A percentile compares a stretch with the other conserved stretches of the same genome.
Evolutionary conservation across 768 basidiomycete genomes (phyloP).

Genomic region (Tricholoma terreum): DNA sequence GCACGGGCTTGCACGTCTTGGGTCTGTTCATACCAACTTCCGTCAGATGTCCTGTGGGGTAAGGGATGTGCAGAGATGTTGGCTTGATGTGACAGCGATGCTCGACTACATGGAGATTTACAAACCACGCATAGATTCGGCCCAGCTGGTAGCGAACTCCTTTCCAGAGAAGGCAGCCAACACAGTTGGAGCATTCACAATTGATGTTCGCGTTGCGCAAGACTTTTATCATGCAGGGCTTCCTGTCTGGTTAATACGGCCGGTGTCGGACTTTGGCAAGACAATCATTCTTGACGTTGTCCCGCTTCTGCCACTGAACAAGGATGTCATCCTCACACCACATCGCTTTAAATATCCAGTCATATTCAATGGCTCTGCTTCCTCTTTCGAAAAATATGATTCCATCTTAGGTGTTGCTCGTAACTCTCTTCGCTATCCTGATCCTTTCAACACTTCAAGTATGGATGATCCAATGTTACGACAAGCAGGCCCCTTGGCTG

Average conservation of each 20-base stretch:
- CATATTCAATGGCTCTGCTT: background rate
- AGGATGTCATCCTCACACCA: background rate
- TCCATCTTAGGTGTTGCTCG: background rate
- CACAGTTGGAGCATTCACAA: background rate
- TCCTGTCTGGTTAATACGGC: too few species aligned
- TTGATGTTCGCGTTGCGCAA: background rate
- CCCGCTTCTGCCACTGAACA: background rate
- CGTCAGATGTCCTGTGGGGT: too few species aligned
- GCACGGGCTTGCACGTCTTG: background rate
- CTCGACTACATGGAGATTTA: too few species aligned
- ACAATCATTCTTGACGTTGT: background rate
- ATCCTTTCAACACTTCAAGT: too few species aligned
- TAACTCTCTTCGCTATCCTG: background rate
- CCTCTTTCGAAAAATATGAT: background rate
- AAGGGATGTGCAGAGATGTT: slow-evolving; percentile 1
- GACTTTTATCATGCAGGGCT: too few species aligned
- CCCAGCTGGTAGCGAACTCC: background rate
- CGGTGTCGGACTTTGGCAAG: too few species aligned
- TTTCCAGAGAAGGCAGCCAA: background rate
- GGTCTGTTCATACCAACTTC: background rate
- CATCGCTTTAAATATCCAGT: background rate
- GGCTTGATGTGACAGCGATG: too few species aligned
- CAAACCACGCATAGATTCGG: too few species aligned
- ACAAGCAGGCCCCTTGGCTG: too few species aligned
- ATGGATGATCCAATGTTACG: background rate